Evolutionary conservation across 768 basidiomycete species (phyloP), one percentile per base, ranked within the genome.

Genomic region (Suillus subalutaceus): DNA sequence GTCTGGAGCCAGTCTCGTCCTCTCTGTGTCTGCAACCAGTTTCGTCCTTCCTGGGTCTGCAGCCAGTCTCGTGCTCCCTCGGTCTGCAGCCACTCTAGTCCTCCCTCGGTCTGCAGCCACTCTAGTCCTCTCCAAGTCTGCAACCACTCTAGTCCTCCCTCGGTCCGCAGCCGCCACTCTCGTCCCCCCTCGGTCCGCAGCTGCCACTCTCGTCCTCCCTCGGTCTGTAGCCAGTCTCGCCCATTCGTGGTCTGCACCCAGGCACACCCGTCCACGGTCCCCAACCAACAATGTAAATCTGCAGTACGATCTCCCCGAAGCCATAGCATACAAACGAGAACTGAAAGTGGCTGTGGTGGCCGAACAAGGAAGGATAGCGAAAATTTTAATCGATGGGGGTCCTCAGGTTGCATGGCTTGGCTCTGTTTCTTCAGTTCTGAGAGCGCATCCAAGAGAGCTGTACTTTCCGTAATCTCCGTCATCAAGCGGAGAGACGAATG

Each of bases 121-220:
- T 8, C 4, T 18, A 0, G 0, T 1, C 44, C 44, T 18, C 2
- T 6, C 18, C 1, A 0, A 1, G 20, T 44, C 44, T 44, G 7
- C 44, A 44, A 0, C 44, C 44, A 44, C 1, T 3, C 3, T 20
- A 0, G 0, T 4, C 8, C 44, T 18, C 6, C 18, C 43, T 8
- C 0, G 8, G 44, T 20, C 20, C 1, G 18, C 43, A 44, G 43
- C 43, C 8, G 43, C 43, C 8, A 44, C 7, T 2, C 2, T 20
- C 0, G 8, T 10, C 9, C 20, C n/a, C 20, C 44, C 20, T 5
- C 0, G 2, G 20, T 10, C 44, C 2, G 20, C 20, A 46, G 20
- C n/a, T n/a, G n/a, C 20, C 44, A 32, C 1, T 32, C 3, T 32
- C 32, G 5, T 26, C 26, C 26, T 26, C 15, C 26, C 15, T 30